phyloP scores from a whole-genome alignment of 257 asterid genomes.

The Mentha longifolia region DNA sequence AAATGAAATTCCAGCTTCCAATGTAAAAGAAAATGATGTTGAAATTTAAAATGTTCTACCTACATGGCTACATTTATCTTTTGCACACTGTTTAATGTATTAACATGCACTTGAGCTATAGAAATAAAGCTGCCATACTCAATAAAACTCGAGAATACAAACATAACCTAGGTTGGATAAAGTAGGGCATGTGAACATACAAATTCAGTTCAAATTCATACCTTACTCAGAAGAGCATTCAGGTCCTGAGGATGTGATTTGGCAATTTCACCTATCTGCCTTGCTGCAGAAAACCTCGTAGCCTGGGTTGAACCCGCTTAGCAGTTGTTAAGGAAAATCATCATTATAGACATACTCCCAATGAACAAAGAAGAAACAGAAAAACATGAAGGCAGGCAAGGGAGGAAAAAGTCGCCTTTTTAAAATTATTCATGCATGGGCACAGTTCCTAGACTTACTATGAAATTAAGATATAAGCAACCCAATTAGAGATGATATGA shows the following conservation, averaged over 20 bases:
- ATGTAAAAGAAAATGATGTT: background rate
- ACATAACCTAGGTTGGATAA: background rate
- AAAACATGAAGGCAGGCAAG: conserved; percentile 8
- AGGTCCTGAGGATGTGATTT: conserved; percentile 98
- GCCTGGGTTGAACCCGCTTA: conserved; percentile 98
- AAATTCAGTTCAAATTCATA: conserved; percentile 29
- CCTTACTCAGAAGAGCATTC: conserved; percentile 86
- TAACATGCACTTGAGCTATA: background rate
- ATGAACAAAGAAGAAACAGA: conserved; percentile 14
- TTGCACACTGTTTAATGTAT: background rate
- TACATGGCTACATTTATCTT: background rate
- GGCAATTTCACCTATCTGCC: conserved; percentile 98
- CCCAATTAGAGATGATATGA: background rate
- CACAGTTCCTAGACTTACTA: background rate
- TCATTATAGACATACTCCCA: conserved; percentile 21
- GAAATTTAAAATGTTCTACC: background rate
- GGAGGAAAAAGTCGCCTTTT: background rate
- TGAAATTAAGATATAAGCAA: background rate
- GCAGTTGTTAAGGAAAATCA: conserved; percentile 57
- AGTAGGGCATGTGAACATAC: background rate
- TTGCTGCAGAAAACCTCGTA: conserved; percentile 94
- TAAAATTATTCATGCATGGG: conserved; percentile 1
- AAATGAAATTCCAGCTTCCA: background rate
- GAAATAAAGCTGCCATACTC: background rate
- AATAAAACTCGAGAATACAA: background rate